These are phyloP conservation scores for Wickerhamomyces ciferrii DNA, from an alignment of 805 yeast species.

Conservation along the genomic window DNA sequence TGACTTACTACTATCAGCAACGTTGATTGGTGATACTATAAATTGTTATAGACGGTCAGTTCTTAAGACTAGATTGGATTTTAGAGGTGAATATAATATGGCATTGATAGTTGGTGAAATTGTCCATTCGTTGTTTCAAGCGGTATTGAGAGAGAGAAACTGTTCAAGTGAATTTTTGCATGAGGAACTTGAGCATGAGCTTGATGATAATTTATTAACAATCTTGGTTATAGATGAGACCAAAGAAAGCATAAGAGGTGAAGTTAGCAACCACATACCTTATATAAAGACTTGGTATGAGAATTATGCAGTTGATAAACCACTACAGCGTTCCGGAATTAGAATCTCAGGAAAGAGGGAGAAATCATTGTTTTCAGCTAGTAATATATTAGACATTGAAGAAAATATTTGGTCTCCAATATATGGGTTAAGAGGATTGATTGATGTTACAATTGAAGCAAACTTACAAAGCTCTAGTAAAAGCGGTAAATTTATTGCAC, in stretches of 20 bases:
- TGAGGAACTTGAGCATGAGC: conserved; percentile 30
- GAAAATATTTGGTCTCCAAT: conserved; percentile 90
- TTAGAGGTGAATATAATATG: conserved; percentile 60
- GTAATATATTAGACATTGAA: conserved; percentile 75
- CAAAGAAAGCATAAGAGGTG: conserved; percentile 34
- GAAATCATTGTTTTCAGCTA: conserved; percentile 42
- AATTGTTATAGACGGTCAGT: conserved; percentile 71
- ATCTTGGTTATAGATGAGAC: conserved; percentile 54
- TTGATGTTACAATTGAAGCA: conserved; percentile 82
- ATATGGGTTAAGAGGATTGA: conserved; percentile 83
- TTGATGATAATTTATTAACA: conserved; percentile 39
- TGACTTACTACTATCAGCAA: conserved; percentile 76
- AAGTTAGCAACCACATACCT: conserved; percentile 41
- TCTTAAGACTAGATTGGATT: conserved; percentile 46
- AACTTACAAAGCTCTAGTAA: conserved; percentile 29
- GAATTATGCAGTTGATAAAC: conserved; percentile 32
- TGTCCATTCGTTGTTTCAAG: conserved; percentile 68
- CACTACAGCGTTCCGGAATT: conserved; percentile 13
- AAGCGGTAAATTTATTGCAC: conserved; percentile 50
- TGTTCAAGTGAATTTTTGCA: conserved; percentile 23
- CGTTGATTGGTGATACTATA: conserved; percentile 71
- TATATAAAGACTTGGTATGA: conserved; percentile 51
- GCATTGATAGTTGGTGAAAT: conserved; percentile 77
- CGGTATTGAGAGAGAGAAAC: conserved; percentile 33
- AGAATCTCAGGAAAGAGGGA: conserved; percentile 24